Base-by-base conservation (phyloP, 2,329 filamentous ascomycete species). In the Hansfordia pulvinata region DNA sequence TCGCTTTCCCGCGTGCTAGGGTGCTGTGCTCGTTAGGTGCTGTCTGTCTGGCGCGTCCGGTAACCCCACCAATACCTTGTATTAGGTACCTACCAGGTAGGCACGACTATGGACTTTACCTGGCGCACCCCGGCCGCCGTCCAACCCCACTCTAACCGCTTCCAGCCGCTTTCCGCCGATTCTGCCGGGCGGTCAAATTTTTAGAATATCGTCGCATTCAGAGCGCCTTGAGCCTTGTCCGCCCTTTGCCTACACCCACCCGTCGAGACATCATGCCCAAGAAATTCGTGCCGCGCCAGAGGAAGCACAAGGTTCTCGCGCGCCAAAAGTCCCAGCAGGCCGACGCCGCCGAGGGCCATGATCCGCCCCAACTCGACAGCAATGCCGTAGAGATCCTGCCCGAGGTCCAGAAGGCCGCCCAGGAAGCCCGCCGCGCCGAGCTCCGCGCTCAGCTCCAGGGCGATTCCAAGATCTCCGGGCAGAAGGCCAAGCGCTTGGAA, bases 231-330 rank as follows among this genome's bases (percentile, higher is more conserved):
- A 25, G 12, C 17, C 32, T 42, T 23, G 11, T 6, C 4, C 10
- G 11, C 21, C 20, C 6, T 33, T 19, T 29, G 8, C 19, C 30
- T 22, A 10, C 29, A 12, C 17, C 31, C 28, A 33, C 9, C 8
- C 12, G 13, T 5, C 8, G 26, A 19, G 15, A 17, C 30, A 50
- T 40, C 10, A 69, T 69, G 64, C 53, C 53, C 4, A 58, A 66
- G 40, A 54, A 65, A 42, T 76, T 73, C 35, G 66, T 76, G 2
- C 69, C 73, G 19, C 60, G 73, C 15, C 69, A 76, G 54, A 60
- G 74, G 33, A 79, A 79, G 53, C 73, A 76, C 48, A 77, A 70
- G 42, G 73, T 72, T 19, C 58, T 80, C 12, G 78, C 76, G 17
- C 70, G 76, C 20, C 58, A 70, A 40, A 66, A 66, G 43, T 56